Evolutionary conservation across 2,329 filamentous ascomycete genomes (phyloP), one percentile per base, ranked within the genome.

Genomic region (Ophiostoma piceae): DNA sequence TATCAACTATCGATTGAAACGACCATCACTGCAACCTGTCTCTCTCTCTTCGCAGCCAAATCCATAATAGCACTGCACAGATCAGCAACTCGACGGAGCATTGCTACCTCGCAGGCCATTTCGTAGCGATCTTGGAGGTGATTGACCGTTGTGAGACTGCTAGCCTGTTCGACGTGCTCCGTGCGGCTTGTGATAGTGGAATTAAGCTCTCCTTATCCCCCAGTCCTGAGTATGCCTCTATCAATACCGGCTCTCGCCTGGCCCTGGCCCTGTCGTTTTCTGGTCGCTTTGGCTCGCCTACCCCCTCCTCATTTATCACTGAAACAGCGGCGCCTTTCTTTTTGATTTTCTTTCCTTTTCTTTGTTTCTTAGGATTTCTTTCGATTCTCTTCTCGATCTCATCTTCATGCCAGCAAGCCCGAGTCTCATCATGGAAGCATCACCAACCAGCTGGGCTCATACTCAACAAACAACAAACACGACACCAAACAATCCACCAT

Each of bases 131-230:
- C 51, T 57, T 57, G 51, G 22, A 29, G 51, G 51, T 57, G 51
- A 57, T 57, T 57, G 51, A 57, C 51, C 51, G 9, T 57, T 57
- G 51, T 57, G 51, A 57, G 51, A 57, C 51, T 22, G 51, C 12
- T 57, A 57, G 51, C 51, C 22, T 57, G 51, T 57, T 57, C 51
- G 51, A 57, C 51, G 11, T 57, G 51, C 51, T 26, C n/a, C 51
- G 51, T 57, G 51, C 51, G 43, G 43, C 43, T 47, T 47, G 43
- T 47, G 43, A 47, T 47, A 19, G 43, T 47, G 16, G 43, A 47
- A 47, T 47, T 47, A 29, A 29, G 26, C 26, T 29, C 26, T 29
- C 26, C 26, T 29, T 29, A 29, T 29, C 26, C 26, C 26, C 26
- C 26, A 29, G 26, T 29, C 26, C 26, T 29, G 26, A 29, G 26